Base-by-base conservation (phyloP, 495 filamentous ascomycete species). In the Aspergillus sparsus region DNA sequence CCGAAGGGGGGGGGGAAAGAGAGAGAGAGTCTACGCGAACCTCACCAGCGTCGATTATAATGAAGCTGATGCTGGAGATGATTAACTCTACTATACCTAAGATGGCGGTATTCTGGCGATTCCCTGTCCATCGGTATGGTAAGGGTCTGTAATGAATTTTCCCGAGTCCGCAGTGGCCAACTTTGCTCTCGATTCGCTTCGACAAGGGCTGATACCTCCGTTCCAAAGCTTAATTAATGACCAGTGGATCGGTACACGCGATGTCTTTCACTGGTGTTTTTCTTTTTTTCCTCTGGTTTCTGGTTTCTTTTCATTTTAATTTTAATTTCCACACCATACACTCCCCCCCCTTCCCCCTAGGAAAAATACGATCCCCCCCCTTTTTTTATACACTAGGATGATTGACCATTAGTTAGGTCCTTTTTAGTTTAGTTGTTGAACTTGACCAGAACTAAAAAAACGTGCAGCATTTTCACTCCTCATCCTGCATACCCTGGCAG, bases 181-280 rank as follows among this genome's bases (percentile, higher is more conserved):
- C 44, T 47, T 7, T 55, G 16, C 21, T 46, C 49, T 58, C 56
- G 61, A 64, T 65, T 65, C 63, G 63, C 63, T 64, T 64, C 49
- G 55, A 65, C 58, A 57, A 61, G 57, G 62, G 62, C 55, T 65
- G 66, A 68, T 62, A 62, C 59, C 62, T 67, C 72, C 68, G 70
- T 69, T 68, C 66, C 63, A 74, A 78, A 78, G 75, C 75, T 78
- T 78, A 78, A 73, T 73, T 69, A 62, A 66, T 63, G 51, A 68
- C 61, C 55, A 53, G 55, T 56, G 62, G 56, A 57, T 57, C 60
- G 62, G 55, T 61, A 61, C 61, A 50, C 56, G 56, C 56, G 56
- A 60, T 42, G 52, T 45, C 41, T 63, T 58, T 49, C 59, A 50
- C 34, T 55, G 35, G 33, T 53, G 41, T 34, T 35, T 31, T 51